These are phyloP conservation scores for Ostreobium quekettii DNA, from an alignment of 139 green algal species.

Conservation along the genomic window DNA sequence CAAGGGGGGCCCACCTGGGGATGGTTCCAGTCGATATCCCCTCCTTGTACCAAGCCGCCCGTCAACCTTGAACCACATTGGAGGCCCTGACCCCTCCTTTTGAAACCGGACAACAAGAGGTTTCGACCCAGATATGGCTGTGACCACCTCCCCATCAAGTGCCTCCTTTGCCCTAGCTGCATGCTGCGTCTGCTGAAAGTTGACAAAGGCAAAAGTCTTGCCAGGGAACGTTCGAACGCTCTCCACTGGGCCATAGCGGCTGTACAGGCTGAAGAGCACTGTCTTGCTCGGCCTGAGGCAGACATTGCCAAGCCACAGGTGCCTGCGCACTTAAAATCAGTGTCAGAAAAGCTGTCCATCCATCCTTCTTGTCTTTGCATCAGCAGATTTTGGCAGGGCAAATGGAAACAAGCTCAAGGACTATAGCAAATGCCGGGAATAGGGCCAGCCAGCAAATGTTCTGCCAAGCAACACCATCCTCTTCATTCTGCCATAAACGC, in stretches of 20 bases:
- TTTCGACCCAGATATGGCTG: constrained; percentile 45
- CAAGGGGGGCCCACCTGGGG: background rate
- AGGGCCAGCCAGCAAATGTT: too few relatives aligned
- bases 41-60: too few relatives aligned
- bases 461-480: too few relatives aligned
- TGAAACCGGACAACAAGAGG: constrained; percentile 63
- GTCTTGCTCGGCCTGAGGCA: constrained; percentile 53
- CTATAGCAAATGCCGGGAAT: too few relatives aligned
- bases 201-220: constrained; percentile 75
- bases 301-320: constrained; percentile 79
- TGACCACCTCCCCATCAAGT: constrained; percentile 46
- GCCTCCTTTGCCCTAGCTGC: constrained; percentile 38
- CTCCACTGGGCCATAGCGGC: constrained; percentile 53
- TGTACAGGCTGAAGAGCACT: constrained; percentile 33
- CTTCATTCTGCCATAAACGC: too few relatives aligned
- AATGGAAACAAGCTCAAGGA: too few relatives aligned
- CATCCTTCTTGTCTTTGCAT: too few relatives aligned
- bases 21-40: background rate
- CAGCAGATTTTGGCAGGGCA: too few relatives aligned
- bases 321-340: too few relatives aligned
- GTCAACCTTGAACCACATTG: too few relatives aligned
- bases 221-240: constrained; percentile 59
- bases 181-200: constrained; percentile 35
- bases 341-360: too few relatives aligned
- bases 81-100: constrained; percentile 31